A percentile compares a stretch with the other conserved stretches of the same genome.
Conservation (phyloP, 1,284 basidiomycete species). For the Fomitiporia mediterranea region DNA sequence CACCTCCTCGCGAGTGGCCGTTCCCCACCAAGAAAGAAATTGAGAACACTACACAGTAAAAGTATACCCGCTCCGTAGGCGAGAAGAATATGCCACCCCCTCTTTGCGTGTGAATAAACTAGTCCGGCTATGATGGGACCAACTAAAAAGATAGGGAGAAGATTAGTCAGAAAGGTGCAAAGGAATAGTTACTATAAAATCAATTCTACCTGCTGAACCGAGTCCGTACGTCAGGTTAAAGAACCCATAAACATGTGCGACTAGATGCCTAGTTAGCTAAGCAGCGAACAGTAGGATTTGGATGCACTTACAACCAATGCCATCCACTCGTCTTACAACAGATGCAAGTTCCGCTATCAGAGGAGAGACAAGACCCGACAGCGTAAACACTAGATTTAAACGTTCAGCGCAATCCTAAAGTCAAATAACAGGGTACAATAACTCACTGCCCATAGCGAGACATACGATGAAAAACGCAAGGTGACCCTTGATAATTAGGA, state of each 20-base stretch:
- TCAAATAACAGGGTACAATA: neutral
- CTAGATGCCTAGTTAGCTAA: conserved; percentile 28
- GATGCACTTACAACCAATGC: conserved; percentile 62
- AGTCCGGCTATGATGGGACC: conserved; percentile 68
- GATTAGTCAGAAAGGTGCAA: conserved; percentile 13
- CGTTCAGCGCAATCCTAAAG: conserved; percentile 7
- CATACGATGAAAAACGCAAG: conserved; percentile 59
- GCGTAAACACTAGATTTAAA: conserved; percentile 48
- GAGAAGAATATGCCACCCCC: conserved; percentile 10
- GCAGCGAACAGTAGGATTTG: neutral
- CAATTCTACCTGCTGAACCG: conserved; percentile 45
- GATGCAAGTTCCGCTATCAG: conserved; percentile 60
- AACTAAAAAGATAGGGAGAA: conserved; percentile 39
- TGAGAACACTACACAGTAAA: neutral
- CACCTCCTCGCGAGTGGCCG: conserved; percentile 6
- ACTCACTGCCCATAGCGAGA: conserved; percentile 54
- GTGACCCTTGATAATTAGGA: conserved; percentile 48
- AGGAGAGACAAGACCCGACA: conserved; percentile 52
- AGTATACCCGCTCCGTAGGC: conserved; percentile 3
- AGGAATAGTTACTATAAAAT: conserved; percentile 6
- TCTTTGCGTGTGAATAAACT: conserved; percentile 27
- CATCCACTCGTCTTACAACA: conserved; percentile 48
- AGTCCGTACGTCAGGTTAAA: conserved; percentile 67
- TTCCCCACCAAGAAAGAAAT: conserved; percentile 8
- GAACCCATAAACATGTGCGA: conserved; percentile 62